Percentiles rank a stretch among this genome's conserved stretches.
These are phyloP conservation scores for Hortiboletus flavorubellus DNA, from an alignment of 768 basidiomycete species.

Conservation along the genomic window DNA sequence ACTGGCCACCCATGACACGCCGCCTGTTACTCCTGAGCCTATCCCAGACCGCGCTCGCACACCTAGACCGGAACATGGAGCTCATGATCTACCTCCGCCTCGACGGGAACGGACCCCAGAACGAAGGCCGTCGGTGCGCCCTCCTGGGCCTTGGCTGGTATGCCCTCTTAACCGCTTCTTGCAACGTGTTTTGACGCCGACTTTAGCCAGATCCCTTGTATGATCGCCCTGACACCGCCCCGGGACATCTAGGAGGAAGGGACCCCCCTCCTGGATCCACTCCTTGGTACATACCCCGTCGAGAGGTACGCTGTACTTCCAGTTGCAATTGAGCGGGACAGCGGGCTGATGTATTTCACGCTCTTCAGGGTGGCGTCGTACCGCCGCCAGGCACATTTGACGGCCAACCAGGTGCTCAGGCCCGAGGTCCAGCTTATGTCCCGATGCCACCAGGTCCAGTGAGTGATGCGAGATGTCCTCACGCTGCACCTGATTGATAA, in stretches of 20 bases:
- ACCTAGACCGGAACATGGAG: slow-evolving; percentile 1
- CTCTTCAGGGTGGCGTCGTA: slow-evolving; percentile 17
- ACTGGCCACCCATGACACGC: background rate
- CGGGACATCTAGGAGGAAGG: slow-evolving; percentile 15
- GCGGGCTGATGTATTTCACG: background rate
- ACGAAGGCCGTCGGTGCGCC: slow-evolving; percentile 21
- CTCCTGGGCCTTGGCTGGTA: slow-evolving; percentile 24
- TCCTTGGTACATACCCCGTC: slow-evolving; percentile 25
- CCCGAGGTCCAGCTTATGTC: slow-evolving; percentile 33
- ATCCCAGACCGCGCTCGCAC: slow-evolving; percentile 4
- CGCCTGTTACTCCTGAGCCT: slow-evolving; percentile 10
- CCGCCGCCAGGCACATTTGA: slow-evolving; percentile 29
- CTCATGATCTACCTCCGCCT: slow-evolving; percentile 9
- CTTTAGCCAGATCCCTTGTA: slow-evolving; percentile 22
- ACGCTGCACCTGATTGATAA: slow-evolving; percentile 1
- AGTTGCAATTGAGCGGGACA: background rate
- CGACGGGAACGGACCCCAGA: slow-evolving; percentile 18
- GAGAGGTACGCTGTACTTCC: slow-evolving; percentile 15
- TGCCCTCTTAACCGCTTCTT: background rate
- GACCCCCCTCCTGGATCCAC: slow-evolving; percentile 13
- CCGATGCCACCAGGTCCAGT: slow-evolving; percentile 55
- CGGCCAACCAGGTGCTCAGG: slow-evolving; percentile 22
- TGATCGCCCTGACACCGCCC: slow-evolving; percentile 25
- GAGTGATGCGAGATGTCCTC: slow-evolving; percentile 23
- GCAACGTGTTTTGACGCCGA: slow-evolving; percentile 1